A percentile compares a stretch with the other conserved stretches of the same genome.
phyloP scores from a whole-genome alignment of 106 monocot genomes.

The Apostasia ramifera region DNA sequence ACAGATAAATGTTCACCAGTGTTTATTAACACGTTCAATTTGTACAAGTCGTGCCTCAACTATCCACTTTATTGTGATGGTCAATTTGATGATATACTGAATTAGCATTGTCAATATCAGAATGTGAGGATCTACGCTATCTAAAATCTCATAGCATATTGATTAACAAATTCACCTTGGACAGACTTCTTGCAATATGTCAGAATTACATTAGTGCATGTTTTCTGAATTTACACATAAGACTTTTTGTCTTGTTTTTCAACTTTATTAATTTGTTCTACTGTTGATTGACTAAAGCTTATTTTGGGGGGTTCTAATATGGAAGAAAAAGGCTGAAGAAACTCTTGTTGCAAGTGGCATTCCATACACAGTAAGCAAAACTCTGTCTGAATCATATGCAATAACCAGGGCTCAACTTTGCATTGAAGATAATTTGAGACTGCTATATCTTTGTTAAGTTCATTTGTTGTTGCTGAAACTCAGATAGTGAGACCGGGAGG shows the following conservation, averaged over 20 bases:
- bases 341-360: constrained; percentile 79
- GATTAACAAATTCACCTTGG: too few relatives aligned
- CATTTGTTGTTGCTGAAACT: neutral
- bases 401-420: neutral
- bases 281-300: constrained; percentile 43
- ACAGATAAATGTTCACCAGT: too few relatives aligned
- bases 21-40: too few relatives aligned
- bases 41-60: neutral
- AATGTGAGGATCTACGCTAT: too few relatives aligned
- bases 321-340: constrained; percentile 98
- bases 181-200: too few relatives aligned
- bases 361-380: constrained; percentile 73
- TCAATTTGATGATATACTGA: neutral
- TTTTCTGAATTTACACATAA: too few relatives aligned
- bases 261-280: neutral
- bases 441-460: neutral
- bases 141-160: too few relatives aligned
- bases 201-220: too few relatives aligned
- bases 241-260: neutral
- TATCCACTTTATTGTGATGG: neutral
- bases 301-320: constrained; percentile 88
- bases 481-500: constrained; percentile 98
- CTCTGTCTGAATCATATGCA: neutral
- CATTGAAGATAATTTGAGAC: neutral
- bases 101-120: too few relatives aligned